phyloP scores from a whole-genome alignment of 805 yeast species.

The Yarrowia deformans region DNA sequence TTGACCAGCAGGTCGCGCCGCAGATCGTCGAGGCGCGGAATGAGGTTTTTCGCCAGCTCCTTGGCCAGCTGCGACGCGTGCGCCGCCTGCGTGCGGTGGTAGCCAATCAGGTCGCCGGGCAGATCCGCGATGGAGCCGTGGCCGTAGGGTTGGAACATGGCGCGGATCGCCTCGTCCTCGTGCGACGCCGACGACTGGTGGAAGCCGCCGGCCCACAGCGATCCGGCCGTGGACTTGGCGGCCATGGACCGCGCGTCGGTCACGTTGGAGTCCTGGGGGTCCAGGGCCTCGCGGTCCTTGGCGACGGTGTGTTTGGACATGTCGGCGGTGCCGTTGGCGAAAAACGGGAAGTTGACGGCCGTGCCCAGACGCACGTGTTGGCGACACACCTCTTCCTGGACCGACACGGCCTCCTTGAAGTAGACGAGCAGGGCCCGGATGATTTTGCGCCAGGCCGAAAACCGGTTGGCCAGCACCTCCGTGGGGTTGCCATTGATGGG shows the following conservation, averaged over 20 bases:
- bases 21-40: conserved; percentile 72
- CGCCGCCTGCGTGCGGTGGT: conserved; percentile 66
- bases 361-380: conserved; percentile 83
- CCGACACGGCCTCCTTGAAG: conserved; percentile 77
- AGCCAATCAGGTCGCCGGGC: conserved; percentile 71
- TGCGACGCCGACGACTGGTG: conserved; percentile 39
- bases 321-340: conserved; percentile 50
- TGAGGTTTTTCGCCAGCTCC: conserved; percentile 65
- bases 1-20: conserved; percentile 80
- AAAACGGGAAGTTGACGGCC: conserved; percentile 67
- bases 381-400: conserved; percentile 86
- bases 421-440: conserved; percentile 77
- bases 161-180: conserved; percentile 52
- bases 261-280: conserved; percentile 28
- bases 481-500: conserved; percentile 61
- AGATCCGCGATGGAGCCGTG: conserved; percentile 83
- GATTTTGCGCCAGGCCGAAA: conserved; percentile 84
- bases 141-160: conserved; percentile 73
- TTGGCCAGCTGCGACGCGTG: conserved; percentile 65
- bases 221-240: conserved; percentile 26
- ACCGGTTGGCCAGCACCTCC: conserved; percentile 81
- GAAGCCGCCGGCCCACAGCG: conserved; percentile 32
- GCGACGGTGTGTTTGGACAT: conserved; percentile 24
- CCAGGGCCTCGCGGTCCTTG: conserved; percentile 31
- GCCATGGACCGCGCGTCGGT: conserved; percentile 40